Evolutionary conservation across 495 filamentous ascomycete species (phyloP), one percentile per base, ranked within the genome.

Genomic region (Hypoxylon intermedium): DNA sequence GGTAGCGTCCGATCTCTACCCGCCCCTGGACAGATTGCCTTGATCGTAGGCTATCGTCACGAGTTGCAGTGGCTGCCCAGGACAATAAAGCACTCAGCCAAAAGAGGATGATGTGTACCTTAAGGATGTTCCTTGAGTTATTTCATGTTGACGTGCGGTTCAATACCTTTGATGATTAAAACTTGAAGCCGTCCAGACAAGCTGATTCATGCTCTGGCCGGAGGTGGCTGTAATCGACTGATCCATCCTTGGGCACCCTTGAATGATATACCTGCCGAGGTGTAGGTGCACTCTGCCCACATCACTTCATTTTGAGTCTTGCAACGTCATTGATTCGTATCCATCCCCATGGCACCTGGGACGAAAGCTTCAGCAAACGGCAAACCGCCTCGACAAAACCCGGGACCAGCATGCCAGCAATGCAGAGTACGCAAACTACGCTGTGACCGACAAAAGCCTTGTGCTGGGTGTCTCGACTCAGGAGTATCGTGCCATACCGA

Each of bases 341-440:
- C 19, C 19, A 37, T 12, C 34, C 23, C 21, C n/a, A 51, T 51
- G 47, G 47, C 47, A 38, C 15, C 46, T 2, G 16, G 21, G 9
- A 40, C 33, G 19, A 51, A 51, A 12, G 12, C 47, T 19, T 5
- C 47, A 5, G 34, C 34, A 6, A 51, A 7, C 13, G 34, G 34
- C 20, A 51, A 51, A 21, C 33, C 33, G 34, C 47, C 47, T 5
- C 47, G 47, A 51, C 47, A 51, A 26, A 51, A 51, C 34, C 47
- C 47, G 28, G 47, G 47, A 40, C 47, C 47, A 26, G 47, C 47
- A 2, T 51, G 47, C 19, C 47, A 51, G 34, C 47, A 51, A 40
- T 51, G 47, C 18, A 15, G 47, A 40, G 19, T 51, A 51, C 47
- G 47, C 33, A 51, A 51, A 21, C 19, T 51, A 19, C 47, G 47